Evolutionary conservation across 305 asterid species (phyloP), one percentile per base, ranked within the genome.

Genomic region (Fraxinus ornus): DNA sequence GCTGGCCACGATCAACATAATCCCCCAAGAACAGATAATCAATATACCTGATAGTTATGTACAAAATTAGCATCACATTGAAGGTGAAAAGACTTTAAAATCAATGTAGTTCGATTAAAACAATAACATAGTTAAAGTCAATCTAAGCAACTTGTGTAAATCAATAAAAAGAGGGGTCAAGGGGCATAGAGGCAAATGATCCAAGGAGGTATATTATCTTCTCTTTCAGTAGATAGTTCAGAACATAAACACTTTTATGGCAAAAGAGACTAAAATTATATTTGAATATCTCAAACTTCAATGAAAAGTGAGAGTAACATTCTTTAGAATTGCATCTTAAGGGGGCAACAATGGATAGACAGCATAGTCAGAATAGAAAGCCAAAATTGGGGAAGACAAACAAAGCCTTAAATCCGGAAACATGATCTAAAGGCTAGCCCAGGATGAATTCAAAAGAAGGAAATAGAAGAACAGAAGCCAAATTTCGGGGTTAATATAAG

Each of bases 21-120:
- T 95, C 98, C 85, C 98, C 98, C 93, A 95, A 88, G 91, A 95
- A 95, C 82, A 95, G 98, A 88, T 95, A 95, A 88, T 95, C 98
- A 83, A 95, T 94, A 81, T 95, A 95, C 85, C 98, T 95, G 95
- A 84, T 72, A 83, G 75, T 71, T 83, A 85, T 73, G 82, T 82
- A 68, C 62, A 70, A 82, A 66, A 80, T 86, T 81, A 80, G 84
- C 75, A 44, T 83, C 73, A 76, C 37, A 15, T 17, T 12, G 66
- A 80, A 74, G 79, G 52, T 8, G 35, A 35, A 39, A 44, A 37
- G 85, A 80, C 66, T 76, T 85, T 79, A 88, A 90, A 60, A 77
- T 80, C 81, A 60, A 76, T 8, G 33, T 44, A 24, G 62, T 74
- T 68, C 55, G 1, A 21, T 17, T 32, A 75, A 7, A 55, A 41